phyloP scores from a whole-genome alignment of 2,329 filamentous ascomycete species.

The Monosporascus sp. region DNA sequence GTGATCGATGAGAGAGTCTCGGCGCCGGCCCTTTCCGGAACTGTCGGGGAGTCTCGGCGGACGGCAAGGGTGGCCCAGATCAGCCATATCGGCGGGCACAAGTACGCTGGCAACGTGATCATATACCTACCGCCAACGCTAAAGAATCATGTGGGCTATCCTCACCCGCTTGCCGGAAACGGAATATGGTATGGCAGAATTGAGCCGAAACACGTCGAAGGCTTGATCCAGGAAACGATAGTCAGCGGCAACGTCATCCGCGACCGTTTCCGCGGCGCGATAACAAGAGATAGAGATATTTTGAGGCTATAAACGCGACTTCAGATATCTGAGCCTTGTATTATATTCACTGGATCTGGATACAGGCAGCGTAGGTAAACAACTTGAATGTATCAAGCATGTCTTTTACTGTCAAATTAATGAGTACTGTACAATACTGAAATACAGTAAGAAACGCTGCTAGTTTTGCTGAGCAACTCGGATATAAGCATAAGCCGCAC shows the following conservation, averaged over 20 bases:
- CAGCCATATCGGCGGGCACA: slow-evolving; percentile 79
- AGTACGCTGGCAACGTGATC: slow-evolving; percentile 81
- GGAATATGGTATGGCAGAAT: slow-evolving; percentile 82
- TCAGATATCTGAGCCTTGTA: not conserved
- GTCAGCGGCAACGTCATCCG: slow-evolving; percentile 60
- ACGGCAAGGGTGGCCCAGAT: slow-evolving; percentile 63
- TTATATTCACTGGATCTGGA: not conserved
- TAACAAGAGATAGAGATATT: slow-evolving; percentile 50
- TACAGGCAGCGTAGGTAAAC: not conserved
- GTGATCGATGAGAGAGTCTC: slow-evolving; percentile 34
- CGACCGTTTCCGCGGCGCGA: slow-evolving; percentile 68
- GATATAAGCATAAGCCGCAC: not conserved
- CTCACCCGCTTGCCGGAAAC: slow-evolving; percentile 59
- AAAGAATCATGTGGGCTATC: slow-evolving; percentile 32
- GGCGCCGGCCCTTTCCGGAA: slow-evolving; percentile 18
- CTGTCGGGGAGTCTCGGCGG: slow-evolving; percentile 12
- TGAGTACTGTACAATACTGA: too few relatives aligned
- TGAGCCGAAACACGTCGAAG: slow-evolving; percentile 69
- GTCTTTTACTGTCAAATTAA: too few relatives aligned
- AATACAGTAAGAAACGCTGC: not conserved
- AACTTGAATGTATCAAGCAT: too few relatives aligned
- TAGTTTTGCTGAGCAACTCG: too few relatives aligned
- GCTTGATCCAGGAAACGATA: slow-evolving; percentile 68
- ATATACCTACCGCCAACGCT: slow-evolving; percentile 64
- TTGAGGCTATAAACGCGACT: slow-evolving; percentile 35